phyloP scores from a whole-genome alignment of 1,284 basidiomycete species.

The Puccinia novopanici region DNA sequence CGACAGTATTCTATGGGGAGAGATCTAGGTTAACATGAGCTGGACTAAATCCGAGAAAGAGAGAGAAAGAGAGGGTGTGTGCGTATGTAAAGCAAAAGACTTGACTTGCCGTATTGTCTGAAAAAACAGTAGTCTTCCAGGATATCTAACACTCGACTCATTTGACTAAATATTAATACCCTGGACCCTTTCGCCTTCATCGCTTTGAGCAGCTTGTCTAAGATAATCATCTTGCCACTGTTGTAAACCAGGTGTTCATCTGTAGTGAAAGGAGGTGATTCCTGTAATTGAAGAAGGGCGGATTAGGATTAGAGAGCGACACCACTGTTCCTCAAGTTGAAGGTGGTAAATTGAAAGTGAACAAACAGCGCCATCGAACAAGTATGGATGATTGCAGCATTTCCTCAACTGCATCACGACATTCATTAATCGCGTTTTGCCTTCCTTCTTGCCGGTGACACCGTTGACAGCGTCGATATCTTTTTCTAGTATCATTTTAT shows the following conservation, averaged over 20 bases:
- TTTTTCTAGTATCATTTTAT: conserved; percentile 82
- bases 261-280: conserved; percentile 97
- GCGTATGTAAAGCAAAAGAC: too few relatives aligned
- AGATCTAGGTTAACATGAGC: neutral
- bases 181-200: conserved; percentile 93
- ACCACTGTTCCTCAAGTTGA: neutral
- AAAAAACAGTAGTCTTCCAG: conserved; percentile 97
- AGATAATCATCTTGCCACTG: conserved; percentile 94
- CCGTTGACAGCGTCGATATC: conserved; percentile 99
- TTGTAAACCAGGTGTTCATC: conserved; percentile 95
- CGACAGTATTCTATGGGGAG: conserved; percentile 83
- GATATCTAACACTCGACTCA: conserved; percentile 94
- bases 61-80: too few relatives aligned
- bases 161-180: conserved; percentile 96
- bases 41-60: neutral
- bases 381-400: conserved; percentile 66
- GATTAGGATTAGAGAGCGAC: neutral
- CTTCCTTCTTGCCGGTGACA: conserved; percentile 92
- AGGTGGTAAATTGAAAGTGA: neutral
- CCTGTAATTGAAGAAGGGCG: conserved; percentile 9
- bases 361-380: conserved; percentile 51
- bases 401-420: conserved; percentile 92
- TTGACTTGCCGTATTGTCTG: conserved; percentile 74
- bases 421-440: conserved; percentile 95
- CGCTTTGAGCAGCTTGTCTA: conserved; percentile 84